Evolutionary conservation across 2,329 filamentous ascomycete species (phyloP), one percentile per base, ranked within the genome.

Genomic region (Ophiostoma sp.): DNA sequence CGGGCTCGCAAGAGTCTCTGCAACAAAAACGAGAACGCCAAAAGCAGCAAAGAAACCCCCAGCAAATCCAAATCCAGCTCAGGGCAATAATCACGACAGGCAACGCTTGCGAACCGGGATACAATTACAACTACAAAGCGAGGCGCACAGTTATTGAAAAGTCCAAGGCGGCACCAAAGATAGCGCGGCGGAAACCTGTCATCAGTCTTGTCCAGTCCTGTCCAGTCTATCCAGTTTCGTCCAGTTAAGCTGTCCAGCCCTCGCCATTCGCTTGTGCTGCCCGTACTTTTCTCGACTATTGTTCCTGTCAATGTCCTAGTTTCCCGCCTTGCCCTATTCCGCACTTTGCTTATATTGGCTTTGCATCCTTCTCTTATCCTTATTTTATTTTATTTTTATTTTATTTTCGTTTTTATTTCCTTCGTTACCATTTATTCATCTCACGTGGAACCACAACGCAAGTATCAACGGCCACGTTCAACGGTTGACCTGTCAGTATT

Each of bases 121-220:
- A 54, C 48, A 54, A 54, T 5, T 23, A 11, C 44, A 48, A n/a
- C 44, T n/a, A 54, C n/a, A 23, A 23, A 54, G 3, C n/a, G 7
- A 23, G n/a, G 48, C n/a, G 48, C 44, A 48, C 44, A 54, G 48
- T 54, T 23, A 57, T 57, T 4, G 23, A 31, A 23, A 27, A 20
- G 36, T 39, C 23, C 52, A 27, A 57, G 52, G 52, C 52, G 27
- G 52, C 52, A 57, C 52, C 52, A 57, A 23, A 27, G n/a, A 57
- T 57, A 57, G 52, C 52, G 52, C 15, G 52, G 52, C n/a, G 52
- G 52, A 57, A 57, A 57, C 52, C 48, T 52, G 48, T 57, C 44
- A 48, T 48, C 52, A 57, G 23, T 57, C 8, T 17, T 20, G 52
- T 27, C 44, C 44, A 48, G 44, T 48, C 41, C 15, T 44, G 41